phyloP scores from a whole-genome alignment of 441 rosid genomes.

The Melastoma candidum region DNA sequence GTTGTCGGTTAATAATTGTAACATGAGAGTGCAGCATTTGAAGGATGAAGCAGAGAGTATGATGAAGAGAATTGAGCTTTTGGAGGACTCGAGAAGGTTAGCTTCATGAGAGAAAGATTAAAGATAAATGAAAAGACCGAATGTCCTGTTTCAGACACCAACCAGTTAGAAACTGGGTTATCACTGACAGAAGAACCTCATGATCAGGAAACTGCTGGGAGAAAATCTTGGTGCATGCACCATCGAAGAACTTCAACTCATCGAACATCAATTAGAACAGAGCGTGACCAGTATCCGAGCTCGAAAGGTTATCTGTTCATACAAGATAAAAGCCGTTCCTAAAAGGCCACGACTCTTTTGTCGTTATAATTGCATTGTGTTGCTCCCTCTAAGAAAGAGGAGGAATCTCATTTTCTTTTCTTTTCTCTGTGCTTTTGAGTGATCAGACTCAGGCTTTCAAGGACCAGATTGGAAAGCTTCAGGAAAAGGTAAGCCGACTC shows the following conservation, averaged over 20 bases:
- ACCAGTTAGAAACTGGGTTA: no score
- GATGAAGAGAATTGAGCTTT: constrained; percentile 68
- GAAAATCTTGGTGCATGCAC: constrained; percentile 58
- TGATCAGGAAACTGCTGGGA: constrained; percentile 69
- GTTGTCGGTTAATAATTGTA: neutral
- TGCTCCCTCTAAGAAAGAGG: neutral
- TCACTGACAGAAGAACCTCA: constrained; percentile 5
- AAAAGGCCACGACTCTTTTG: neutral
- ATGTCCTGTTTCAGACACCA: no score
- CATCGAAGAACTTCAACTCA: constrained; percentile 56
- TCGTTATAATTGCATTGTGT: neutral
- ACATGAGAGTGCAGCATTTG: constrained; percentile 43
- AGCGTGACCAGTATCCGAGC: constrained; percentile 63
- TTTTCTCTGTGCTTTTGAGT: constrained; percentile 11
- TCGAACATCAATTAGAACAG: constrained; percentile 71
- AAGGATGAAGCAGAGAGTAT: constrained; percentile 60
- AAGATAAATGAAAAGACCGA: no score
- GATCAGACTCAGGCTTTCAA: constrained; percentile 37
- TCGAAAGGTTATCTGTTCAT: constrained; percentile 43
- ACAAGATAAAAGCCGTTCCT: neutral
- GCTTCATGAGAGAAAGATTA: neutral
- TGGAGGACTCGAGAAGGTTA: constrained; percentile 72
- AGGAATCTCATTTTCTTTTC: neutral
- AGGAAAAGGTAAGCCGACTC: constrained; percentile 27
- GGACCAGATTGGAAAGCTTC: constrained; percentile 31